phyloP scores from a whole-genome alignment of 345 rosid genomes.

The Salix arbutifolia region DNA sequence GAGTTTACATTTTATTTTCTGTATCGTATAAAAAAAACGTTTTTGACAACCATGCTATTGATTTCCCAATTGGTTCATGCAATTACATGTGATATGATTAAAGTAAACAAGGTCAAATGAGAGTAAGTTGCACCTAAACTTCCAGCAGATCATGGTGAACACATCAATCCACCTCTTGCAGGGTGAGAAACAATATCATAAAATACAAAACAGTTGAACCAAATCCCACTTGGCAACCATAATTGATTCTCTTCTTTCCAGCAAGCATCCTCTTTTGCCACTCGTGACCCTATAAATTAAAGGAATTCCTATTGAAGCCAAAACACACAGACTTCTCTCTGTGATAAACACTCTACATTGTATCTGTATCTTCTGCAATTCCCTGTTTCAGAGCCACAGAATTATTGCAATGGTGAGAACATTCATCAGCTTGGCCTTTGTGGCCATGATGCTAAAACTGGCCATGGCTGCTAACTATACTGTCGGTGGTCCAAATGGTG shows the following conservation, averaged over 20 bases:
- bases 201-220: background rate
- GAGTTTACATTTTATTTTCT: too few relatives aligned
- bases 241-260: background rate
- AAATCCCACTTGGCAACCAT: conserved; percentile 8
- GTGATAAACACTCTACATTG: background rate
- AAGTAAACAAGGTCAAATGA: background rate
- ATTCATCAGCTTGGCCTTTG: conserved; percentile 26
- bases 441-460: conserved; percentile 40
- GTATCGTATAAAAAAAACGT: too few relatives aligned
- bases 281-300: conserved; percentile 7
- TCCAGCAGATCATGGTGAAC: background rate
- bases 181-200: background rate
- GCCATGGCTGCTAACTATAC: conserved; percentile 49
- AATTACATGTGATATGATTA: background rate
- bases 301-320: background rate
- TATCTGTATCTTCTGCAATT: background rate
- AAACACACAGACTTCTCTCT: background rate
- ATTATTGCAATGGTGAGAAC: conserved; percentile 15
- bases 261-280: background rate
- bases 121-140: background rate
- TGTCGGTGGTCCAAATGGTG: conserved; percentile 60
- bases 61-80: background rate
- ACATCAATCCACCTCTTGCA: background rate
- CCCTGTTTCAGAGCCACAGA: background rate
- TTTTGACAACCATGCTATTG: background rate